Evolutionary conservation across 805 yeast species (phyloP).

Genomic region (Sporopachydermia quercuum): DNA sequence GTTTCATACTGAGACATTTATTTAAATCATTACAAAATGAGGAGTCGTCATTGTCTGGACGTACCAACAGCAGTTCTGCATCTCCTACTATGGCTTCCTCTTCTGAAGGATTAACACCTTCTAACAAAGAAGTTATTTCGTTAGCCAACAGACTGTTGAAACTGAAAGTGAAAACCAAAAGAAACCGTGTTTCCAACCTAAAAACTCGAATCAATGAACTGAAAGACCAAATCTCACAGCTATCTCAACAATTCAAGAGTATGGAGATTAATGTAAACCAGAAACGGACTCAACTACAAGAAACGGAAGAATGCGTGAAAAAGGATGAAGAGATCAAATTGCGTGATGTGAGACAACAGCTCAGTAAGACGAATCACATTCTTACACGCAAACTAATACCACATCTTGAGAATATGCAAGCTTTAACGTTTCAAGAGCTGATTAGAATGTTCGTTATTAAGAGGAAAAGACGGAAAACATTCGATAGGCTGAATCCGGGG

Average conservation of each 20-base stretch:
- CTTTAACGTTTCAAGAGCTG: background rate
- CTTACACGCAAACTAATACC: too few relatives aligned
- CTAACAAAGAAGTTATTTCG: background rate
- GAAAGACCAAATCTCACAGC: background rate
- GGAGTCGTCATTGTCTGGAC: too few relatives aligned
- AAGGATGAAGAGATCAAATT: background rate
- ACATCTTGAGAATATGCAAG: background rate
- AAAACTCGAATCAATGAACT: background rate
- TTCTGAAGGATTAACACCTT: too few relatives aligned
- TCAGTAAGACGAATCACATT: too few relatives aligned
- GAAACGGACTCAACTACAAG: background rate
- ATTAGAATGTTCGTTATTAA: background rate
- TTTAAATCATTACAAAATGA: too few relatives aligned
- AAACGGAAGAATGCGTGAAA: background rate
- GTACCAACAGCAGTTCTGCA: too few relatives aligned
- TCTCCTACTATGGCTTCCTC: too few relatives aligned
- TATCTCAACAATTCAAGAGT: background rate
- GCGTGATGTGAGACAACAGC: background rate
- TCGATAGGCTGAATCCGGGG: background rate
- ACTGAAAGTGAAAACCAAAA: background rate
- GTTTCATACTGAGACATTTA: too few relatives aligned
- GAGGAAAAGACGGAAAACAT: too few relatives aligned
- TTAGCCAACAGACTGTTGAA: background rate
- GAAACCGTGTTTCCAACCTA: background rate
- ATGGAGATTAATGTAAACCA: background rate